Evolutionary conservation across 805 yeast genomes (phyloP), one percentile per base, ranked within the genome.

Genomic region (Lipomyces yamanashiensis): DNA sequence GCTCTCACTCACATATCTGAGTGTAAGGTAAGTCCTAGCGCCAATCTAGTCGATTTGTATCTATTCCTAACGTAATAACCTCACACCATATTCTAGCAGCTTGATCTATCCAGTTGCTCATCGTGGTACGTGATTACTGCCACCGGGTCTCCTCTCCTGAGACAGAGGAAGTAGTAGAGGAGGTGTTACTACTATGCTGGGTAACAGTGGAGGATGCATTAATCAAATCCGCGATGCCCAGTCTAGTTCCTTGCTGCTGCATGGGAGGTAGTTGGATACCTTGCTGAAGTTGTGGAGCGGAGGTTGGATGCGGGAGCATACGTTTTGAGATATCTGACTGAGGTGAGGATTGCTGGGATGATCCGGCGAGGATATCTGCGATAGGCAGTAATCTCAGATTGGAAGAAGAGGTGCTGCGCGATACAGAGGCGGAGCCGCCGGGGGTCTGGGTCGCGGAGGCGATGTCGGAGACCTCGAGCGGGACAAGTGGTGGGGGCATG

Each of bases 401-500:
- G 44, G 67, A 19, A 28, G 58, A 58, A 34, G 62, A 51, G 4
- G 63, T 17, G 19, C 69, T 36, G 17, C 63, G 57, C 13, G 50
- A 51, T 23, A 59, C 47, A 44, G 48, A 45, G 45, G 63, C 49
- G n/a, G 49, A 54, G 36, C 45, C 39, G 54, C 49, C 54, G 9
- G 61, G 28, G 23, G 54, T 51, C 34, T 53, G n/a, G 2, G 45
- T 33, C 43, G 19, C 43, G 40, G 37, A 17, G 21, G 43, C 36
- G 21, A 50, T n/a, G 43, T 40, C 55, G 34, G 63, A 59, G 54
- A 68, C 62, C 50, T 68, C 70, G 44, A 68, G 54, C 23, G 71
- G 66, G 17, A 62, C 61, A 17, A 70, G 52, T 3, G 70, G 68
- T 47, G 72, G 71, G 36, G 72, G 70, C 62, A 59, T 67, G 57